Base-by-base conservation (phyloP, 129 eudicot species). In the Pulicaria dysenterica region DNA sequence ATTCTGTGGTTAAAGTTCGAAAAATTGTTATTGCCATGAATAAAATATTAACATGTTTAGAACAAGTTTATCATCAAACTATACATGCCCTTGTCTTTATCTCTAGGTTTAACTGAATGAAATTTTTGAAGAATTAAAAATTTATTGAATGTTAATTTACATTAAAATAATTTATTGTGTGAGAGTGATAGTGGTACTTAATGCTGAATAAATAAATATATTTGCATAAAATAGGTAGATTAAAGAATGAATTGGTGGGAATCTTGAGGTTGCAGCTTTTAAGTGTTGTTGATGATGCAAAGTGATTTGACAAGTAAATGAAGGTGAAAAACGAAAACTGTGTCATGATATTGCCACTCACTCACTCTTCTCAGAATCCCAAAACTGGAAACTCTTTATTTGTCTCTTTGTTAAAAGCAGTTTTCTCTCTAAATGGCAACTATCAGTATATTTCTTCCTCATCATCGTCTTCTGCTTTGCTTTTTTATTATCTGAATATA, bases 321-420 rank as follows among this genome's bases (percentile, higher is more conserved):
- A 61, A 45, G 75, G 60, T 58, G 44, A 49, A 67, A 67, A 67
- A 67, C 34, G 60, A 76, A 44, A 57, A 75, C 67, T 67, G 69
- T 49, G 78, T 58, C 74, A 76, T 76, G 68, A 16, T 67, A 45
- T 76, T 58, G 61, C 80, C 80, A 67, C 80, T 67, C 78, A 73
- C 76, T 56, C 79, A 75, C 74, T 67, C 80, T 76, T 67, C 74
- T 58, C 80, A 67, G 74, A 76, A 69, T 76, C 80, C 80, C 80
- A 48, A 75, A 76, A 76, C 80, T 76, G 69, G 80, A 76, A 76
- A 67, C 80, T 76, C 61, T 76, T 76, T 67, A 36, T 67, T 67
- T 76, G 80, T 76, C 80, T 67, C 75, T 67, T 57, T 67, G 65
- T 76, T 68, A 16, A 76, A 37, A 67, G n/a, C 62, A 57, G 50